Conservation (phyloP, 2,329 filamentous ascomycete genomes). For the Hypoxylon sp. region DNA sequence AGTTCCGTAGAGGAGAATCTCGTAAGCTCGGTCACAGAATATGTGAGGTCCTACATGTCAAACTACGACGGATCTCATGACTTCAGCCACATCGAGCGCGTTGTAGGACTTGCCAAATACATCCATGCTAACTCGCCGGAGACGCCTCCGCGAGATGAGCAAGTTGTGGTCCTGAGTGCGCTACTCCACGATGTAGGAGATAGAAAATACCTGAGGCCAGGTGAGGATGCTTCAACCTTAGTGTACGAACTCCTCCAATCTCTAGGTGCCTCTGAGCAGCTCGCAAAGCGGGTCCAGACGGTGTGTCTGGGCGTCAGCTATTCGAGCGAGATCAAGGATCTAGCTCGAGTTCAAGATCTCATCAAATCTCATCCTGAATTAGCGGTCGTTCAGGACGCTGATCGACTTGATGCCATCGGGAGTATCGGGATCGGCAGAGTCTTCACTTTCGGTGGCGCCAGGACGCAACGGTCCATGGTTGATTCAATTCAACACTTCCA, state of each 20-base stretch:
- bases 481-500: constrained; percentile 80
- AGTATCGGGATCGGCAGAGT: constrained; percentile 84
- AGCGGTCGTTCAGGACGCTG: constrained; percentile 90
- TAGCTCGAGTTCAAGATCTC: constrained; percentile 69
- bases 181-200: constrained; percentile 92
- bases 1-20: constrained; percentile 57
- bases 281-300: constrained; percentile 76
- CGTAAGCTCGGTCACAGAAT: constrained; percentile 68
- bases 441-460: constrained; percentile 81
- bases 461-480: constrained; percentile 65
- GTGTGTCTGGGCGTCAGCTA: constrained; percentile 85
- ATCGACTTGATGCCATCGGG: constrained; percentile 90
- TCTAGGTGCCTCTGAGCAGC: constrained; percentile 65
- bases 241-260: constrained; percentile 67
- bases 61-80: constrained; percentile 89
- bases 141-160: constrained; percentile 57
- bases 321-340: constrained; percentile 77
- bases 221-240: constrained; percentile 68
- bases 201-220: constrained; percentile 77
- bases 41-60: constrained; percentile 79
- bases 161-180: constrained; percentile 75
- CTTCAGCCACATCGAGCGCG: constrained; percentile 85
- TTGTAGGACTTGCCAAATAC: constrained; percentile 77
- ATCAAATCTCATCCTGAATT: constrained; percentile 78
- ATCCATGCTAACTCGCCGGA: constrained; percentile 64